These are phyloP conservation scores for Leccinum solheimii DNA, from an alignment of 1,284 basidiomycete species.

Conservation along the genomic window DNA sequence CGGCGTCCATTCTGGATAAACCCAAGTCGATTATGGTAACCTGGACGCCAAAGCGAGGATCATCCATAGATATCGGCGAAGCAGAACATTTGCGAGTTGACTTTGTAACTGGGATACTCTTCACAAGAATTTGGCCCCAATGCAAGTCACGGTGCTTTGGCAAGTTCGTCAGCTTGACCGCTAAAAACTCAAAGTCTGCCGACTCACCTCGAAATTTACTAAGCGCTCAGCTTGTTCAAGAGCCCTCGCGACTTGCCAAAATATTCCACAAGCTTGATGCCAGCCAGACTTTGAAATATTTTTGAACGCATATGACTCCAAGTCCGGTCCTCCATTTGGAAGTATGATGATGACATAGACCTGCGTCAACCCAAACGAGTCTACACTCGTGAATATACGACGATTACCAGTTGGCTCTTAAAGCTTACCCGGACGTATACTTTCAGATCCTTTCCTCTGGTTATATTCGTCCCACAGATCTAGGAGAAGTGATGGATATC, in stretches of 20 bases:
- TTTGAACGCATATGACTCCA: conserved; percentile 78
- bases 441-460: conserved; percentile 72
- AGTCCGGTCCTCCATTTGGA: conserved; percentile 84
- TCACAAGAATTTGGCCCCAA: conserved; percentile 95
- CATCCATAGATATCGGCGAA: conserved; percentile 55
- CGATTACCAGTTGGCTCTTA: not conserved
- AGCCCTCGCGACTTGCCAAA: conserved; percentile 85
- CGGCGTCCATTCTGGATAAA: conserved; percentile 77
- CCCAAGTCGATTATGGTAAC: conserved; percentile 95
- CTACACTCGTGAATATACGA: conserved; percentile 42
- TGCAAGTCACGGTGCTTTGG: conserved; percentile 93
- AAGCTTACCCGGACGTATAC: conserved; percentile 75
- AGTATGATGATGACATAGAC: conserved; percentile 87
- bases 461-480: conserved; percentile 87
- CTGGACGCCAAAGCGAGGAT: conserved; percentile 58
- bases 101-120: conserved; percentile 42
- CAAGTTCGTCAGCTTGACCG: conserved; percentile 8
- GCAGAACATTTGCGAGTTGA: conserved; percentile 30
- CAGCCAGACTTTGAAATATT: conserved; percentile 57
- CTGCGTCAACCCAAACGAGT: conserved; percentile 72
- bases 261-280: conserved; percentile 83
- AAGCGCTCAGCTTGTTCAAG: conserved; percentile 78
- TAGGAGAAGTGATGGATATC: conserved; percentile 78
- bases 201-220: conserved; percentile 81
- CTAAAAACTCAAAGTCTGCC: not conserved